Evolutionary conservation across 495 filamentous ascomycete species (phyloP), one percentile per base, ranked within the genome.

Genomic region (Penicillium simplicissimum): DNA sequence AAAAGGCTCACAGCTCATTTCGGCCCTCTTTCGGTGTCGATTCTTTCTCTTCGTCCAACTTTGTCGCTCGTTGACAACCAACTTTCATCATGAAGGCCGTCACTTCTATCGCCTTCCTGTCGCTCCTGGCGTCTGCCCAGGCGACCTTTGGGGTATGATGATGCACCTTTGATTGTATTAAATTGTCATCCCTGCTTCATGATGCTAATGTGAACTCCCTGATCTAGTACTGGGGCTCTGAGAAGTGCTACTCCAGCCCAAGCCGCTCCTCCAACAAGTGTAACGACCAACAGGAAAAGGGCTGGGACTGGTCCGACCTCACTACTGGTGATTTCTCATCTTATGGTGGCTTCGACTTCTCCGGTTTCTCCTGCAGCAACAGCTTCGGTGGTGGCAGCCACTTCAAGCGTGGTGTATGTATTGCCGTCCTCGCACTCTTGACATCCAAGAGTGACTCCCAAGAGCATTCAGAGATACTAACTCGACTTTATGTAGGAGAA

Each of bases 191-290:
- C n/a, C n/a, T n/a, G 6, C 28, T 14, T 25, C 7, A 7, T 28
- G 21, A 49, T 49, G 21, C 45, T 49, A 40, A 55, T 17, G 8
- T 21, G 1, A 7, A 9, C 5, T 37, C 19, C 25, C 5, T 19
- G 40, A 28, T 53, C 33, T 59, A 71, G 71, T 73, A 69, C 70
- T 93, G 90, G 84, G 74, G 76, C 68, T 78, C 82, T 59, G 81
- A 85, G 55, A 71, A 80, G 40, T 73, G 81, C 52, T 96, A 87
- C 77, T 76, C 78, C 51, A 88, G 81, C 78, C 91, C 92, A 8
- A 76, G 76, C 52, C 92, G 90, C 80, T 88, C 85, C 67, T 76
- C 91, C 77, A 94, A 96, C 76, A 74, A 87, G 53, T 96, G 92
- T 79, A 86, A 81, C 52, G 71, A 82, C 15, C 66, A 87, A 57